Base-by-base conservation (phyloP, 495 filamentous ascomycete genomes). In the Aspergillus baeticus region DNA sequence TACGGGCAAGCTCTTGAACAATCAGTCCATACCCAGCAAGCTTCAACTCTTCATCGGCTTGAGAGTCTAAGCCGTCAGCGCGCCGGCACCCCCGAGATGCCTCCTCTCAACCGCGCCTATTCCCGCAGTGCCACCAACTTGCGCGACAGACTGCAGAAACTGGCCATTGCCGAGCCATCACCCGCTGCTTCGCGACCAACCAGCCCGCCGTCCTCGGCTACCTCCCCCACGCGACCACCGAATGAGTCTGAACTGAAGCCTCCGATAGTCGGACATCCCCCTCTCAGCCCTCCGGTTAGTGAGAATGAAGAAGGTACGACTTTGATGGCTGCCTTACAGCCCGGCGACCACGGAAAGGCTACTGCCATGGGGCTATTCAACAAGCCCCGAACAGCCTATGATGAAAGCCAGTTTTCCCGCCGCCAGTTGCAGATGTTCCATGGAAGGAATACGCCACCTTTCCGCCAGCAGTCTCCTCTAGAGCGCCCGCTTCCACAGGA, bases 1-100 rank as follows among this genome's bases (percentile, higher is more conserved):
- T 98, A 98, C 66, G 93, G 96, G 57, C 88, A 90, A 59, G 88
- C 85, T 1, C 74, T 94, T 18, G 88, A 85, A 39, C 89, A 93
- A 58, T 83, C 95, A 36, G 76, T 87, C 15, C 86, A 91, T 41
- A 92, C 90, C 51, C 88, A 95, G 62, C 91, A 93, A 63, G 80
- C 81, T 6, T 88, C 88, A 6, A 84, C 88, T 8, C 62, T 92
- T 60, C 82, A 83, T n/a, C 82, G 91, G 43, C 76, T 96, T 15
- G 92, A 96, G 62, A 89, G 84, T 5, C 68, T 96, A 79, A 83
- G 60, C 76, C 83, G 60, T 54, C 77, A 72, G 43, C 73, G 70
- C 17, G 67, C 72, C 34, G 68, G 67, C 20, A 77, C 67, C 6
- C 73, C 70, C 1, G 76, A 78, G n/a, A 50, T 72, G 1, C 60